Evolutionary conservation across 2,329 filamentous ascomycete genomes (phyloP).

Genomic region (Cryphonectria carpinicola): DNA sequence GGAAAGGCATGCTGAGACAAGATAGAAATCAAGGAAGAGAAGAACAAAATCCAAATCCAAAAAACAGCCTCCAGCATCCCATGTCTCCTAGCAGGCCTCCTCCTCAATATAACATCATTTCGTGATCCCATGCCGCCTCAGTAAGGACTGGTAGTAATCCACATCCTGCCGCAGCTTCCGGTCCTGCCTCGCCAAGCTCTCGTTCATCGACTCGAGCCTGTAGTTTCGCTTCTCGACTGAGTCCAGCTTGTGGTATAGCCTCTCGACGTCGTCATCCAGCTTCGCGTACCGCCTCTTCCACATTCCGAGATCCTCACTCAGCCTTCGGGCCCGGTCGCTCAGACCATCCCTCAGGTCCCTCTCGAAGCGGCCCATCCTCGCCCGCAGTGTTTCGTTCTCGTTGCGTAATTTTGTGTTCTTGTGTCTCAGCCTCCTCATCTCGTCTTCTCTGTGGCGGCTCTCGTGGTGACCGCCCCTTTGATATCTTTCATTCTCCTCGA

Average conservation of each 20-base stretch:
- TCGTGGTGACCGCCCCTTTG: slow-evolving; percentile 34
- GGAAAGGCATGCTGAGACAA: neutral
- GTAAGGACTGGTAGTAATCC: slow-evolving; percentile 31
- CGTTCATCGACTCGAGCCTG: slow-evolving; percentile 30
- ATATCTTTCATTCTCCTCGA: slow-evolving; percentile 35
- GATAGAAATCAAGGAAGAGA: neutral
- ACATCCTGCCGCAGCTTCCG: slow-evolving; percentile 26
- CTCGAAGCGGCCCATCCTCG: slow-evolving; percentile 41
- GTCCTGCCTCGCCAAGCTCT: slow-evolving; percentile 20
- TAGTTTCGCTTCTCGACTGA: slow-evolving; percentile 36
- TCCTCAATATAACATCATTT: neutral
- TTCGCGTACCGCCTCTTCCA: slow-evolving; percentile 32
- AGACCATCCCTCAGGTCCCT: slow-evolving; percentile 39
- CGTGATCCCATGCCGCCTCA: slow-evolving; percentile 32
- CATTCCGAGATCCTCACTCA: slow-evolving; percentile 35
- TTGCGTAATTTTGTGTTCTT: slow-evolving; percentile 42
- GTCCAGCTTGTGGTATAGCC: slow-evolving; percentile 33
- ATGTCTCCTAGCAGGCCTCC: neutral
- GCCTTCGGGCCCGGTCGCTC: slow-evolving; percentile 27
- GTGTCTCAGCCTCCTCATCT: slow-evolving; percentile 40
- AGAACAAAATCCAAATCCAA: neutral
- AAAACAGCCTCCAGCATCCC: neutral
- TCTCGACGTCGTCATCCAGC: slow-evolving; percentile 29
- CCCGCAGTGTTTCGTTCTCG: slow-evolving; percentile 42
- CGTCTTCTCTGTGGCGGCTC: slow-evolving; percentile 37